Percentiles rank a stretch among this genome's conserved stretches.
These are phyloP conservation scores for Aspergillus oerlinghausenensis DNA, from an alignment of 2,329 filamentous ascomycete species.

Conservation along the genomic window DNA sequence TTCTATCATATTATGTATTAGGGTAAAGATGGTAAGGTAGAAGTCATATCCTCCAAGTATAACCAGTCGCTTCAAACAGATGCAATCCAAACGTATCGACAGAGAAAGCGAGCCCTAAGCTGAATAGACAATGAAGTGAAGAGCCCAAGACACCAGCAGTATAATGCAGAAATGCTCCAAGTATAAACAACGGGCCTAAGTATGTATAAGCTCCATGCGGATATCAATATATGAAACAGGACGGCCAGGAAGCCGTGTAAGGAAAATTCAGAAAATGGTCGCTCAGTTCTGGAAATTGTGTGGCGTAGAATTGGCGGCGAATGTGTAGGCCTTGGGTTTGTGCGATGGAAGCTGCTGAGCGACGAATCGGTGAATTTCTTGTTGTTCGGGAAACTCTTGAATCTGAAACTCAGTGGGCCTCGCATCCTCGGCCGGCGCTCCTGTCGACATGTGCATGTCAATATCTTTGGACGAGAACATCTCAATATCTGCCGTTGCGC, in stretches of 20 bases:
- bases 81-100: slow-evolving; percentile 21
- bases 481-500: slow-evolving; percentile 25
- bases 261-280: background rate
- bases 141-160: slow-evolving; percentile 10
- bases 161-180: slow-evolving; percentile 11
- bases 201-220: slow-evolving; percentile 5
- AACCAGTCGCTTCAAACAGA: slow-evolving; percentile 12
- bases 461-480: slow-evolving; percentile 30
- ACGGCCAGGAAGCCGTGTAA: too few relatives aligned
- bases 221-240: slow-evolving; percentile 4
- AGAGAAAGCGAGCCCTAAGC: slow-evolving; percentile 22
- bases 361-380: slow-evolving; percentile 38
- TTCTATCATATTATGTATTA: slow-evolving; percentile 10
- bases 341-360: slow-evolving; percentile 40
- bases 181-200: slow-evolving; percentile 9
- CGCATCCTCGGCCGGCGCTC: slow-evolving; percentile 23
- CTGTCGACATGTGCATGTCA: slow-evolving; percentile 21
- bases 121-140: slow-evolving; percentile 6
- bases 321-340: slow-evolving; percentile 41
- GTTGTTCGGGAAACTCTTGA: slow-evolving; percentile 43
- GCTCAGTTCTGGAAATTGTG: slow-evolving; percentile 26
- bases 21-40: slow-evolving; percentile 15
- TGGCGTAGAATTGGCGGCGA: slow-evolving; percentile 39
- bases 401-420: slow-evolving; percentile 41
- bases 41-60: slow-evolving; percentile 24